Conservation (phyloP, 768 basidiomycete species). For the Tricholoma hemisulphureum region DNA sequence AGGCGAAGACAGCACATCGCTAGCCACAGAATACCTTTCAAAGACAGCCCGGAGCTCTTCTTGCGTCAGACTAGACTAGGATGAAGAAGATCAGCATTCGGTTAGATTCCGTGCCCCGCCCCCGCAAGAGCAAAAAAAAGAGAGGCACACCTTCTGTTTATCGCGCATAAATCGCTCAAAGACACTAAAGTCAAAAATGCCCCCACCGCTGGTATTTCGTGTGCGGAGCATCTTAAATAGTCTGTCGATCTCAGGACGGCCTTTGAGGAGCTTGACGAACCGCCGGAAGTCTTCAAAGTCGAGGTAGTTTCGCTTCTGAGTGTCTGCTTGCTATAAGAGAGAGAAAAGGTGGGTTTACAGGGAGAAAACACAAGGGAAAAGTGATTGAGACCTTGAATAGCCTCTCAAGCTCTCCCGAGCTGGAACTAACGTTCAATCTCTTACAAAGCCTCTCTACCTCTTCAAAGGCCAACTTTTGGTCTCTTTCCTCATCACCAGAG, state of each 20-base stretch:
- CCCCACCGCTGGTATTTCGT: slow-evolving; percentile 12
- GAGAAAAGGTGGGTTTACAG: slow-evolving; percentile 2
- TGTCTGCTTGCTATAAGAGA: slow-evolving; percentile 63
- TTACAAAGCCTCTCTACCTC: slow-evolving; percentile 75
- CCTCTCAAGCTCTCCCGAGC: slow-evolving; percentile 53
- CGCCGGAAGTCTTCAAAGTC: slow-evolving; percentile 80
- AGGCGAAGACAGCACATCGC: background rate
- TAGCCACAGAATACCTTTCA: slow-evolving; percentile 32
- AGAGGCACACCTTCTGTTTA: slow-evolving; percentile 39
- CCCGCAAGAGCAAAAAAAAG: background rate
- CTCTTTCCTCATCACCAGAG: slow-evolving; percentile 58
- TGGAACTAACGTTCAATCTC: slow-evolving; percentile 67
- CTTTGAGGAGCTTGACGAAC: slow-evolving; percentile 84
- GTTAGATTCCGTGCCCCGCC: background rate
- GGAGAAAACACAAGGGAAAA: background rate
- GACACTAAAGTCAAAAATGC: slow-evolving; percentile 37
- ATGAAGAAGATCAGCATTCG: background rate
- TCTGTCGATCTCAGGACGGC: slow-evolving; percentile 74
- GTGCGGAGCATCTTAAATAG: slow-evolving; percentile 51
- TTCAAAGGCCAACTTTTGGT: slow-evolving; percentile 65
- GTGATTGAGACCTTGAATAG: slow-evolving; percentile 52
- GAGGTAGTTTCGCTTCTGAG: slow-evolving; percentile 53
- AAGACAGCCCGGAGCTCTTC: slow-evolving; percentile 39
- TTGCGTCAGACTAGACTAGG: slow-evolving; percentile 37
- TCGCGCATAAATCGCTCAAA: slow-evolving; percentile 50